Base-by-base conservation (phyloP, 371 early-diverging fungal genomes). In the Smittium culicis region DNA sequence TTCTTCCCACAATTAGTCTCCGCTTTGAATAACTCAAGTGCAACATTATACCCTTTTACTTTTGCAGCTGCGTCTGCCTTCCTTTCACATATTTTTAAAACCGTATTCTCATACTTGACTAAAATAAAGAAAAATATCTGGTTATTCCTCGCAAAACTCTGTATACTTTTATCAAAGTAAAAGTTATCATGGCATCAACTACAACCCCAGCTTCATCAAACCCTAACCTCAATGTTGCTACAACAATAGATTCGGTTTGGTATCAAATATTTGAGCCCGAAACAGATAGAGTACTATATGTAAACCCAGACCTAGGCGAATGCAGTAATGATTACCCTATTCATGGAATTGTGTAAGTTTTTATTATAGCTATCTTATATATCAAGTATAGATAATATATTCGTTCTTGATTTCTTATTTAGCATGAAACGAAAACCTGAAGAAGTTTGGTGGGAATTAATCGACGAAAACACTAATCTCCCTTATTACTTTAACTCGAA, bases 361-460 rank as follows among this genome's bases (percentile, higher is more conserved):
- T 30, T 35, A 20, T 25, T 25, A 35, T 29, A 31, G 27, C 54
- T n/a, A 65, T 58, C 55, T 24, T 31, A 34, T 73, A 67, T 28
- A 31, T 33, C 72, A 28, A 57, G 56, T 56, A 57, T 32, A 33
- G 28, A 30, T 20, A 24, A 58, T 25, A 65, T 35, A 34, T 66
- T 54, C 17, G 61, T 27, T 65, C 32, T 67, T 31, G 74, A 63
- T 35, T 34, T 33, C 54, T 35, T 54, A 29, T 67, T 68, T 71
- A 85, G 86, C 32, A 74, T 79, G n/a, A 81, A 79, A 33, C 81
- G 74, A 63, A 73, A 79, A 67, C 88, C 87, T 25, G 81, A 81
- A 34, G 86, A 86, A 67, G 94, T 94, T 70, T 96, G 94, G 93
- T 94, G 94, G 94, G 93, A 94, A 78, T 81, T 95, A 35, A 86